These are phyloP conservation scores for Domatiomyces globalis DNA, from an alignment of 2,329 filamentous ascomycete genomes.

Conservation along the genomic window DNA sequence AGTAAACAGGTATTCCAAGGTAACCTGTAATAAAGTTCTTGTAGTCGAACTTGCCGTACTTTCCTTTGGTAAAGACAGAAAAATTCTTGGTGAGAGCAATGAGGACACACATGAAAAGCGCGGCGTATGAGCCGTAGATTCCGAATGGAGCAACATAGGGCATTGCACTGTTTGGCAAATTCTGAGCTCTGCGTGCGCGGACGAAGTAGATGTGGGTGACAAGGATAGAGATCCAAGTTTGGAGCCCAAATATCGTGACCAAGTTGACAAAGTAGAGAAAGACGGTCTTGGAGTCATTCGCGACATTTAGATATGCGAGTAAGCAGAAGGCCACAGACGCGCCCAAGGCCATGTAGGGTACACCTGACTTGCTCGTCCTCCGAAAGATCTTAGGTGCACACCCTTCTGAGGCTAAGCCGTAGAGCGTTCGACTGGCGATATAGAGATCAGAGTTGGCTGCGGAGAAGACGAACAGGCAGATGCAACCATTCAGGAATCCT, in stretches of 20 bases:
- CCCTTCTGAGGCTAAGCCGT: conserved; percentile 57
- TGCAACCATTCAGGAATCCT: conserved; percentile 45
- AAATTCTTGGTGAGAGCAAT: conserved; percentile 76
- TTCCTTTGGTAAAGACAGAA: conserved; percentile 47
- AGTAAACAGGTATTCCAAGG: conserved; percentile 60
- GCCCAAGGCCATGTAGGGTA: conserved; percentile 53
- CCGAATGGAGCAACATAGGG: conserved; percentile 59
- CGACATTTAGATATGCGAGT: conserved; percentile 55
- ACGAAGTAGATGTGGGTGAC: conserved; percentile 55
- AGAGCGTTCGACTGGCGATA: conserved; percentile 43
- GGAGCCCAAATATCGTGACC: conserved; percentile 48
- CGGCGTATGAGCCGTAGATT: conserved; percentile 51
- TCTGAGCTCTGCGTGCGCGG: conserved; percentile 47
- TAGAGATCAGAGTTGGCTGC: conserved; percentile 45
- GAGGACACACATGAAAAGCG: conserved; percentile 55
- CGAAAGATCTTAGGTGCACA: conserved; percentile 60
- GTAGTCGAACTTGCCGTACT: conserved; percentile 49
- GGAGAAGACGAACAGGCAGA: conserved; percentile 42
- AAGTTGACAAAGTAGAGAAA: conserved; percentile 56
- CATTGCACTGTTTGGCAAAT: conserved; percentile 40
- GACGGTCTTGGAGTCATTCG: conserved; percentile 41
- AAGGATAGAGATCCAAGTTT: conserved; percentile 55
- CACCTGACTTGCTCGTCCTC: conserved; percentile 55
- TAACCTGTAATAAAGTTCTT: conserved; percentile 67
- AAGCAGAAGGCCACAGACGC: conserved; percentile 49